Evolutionary conservation across 192 early-diverging fungal species (phyloP), one percentile per base, ranked within the genome.

Genomic region (Linnemannia elongata): DNA sequence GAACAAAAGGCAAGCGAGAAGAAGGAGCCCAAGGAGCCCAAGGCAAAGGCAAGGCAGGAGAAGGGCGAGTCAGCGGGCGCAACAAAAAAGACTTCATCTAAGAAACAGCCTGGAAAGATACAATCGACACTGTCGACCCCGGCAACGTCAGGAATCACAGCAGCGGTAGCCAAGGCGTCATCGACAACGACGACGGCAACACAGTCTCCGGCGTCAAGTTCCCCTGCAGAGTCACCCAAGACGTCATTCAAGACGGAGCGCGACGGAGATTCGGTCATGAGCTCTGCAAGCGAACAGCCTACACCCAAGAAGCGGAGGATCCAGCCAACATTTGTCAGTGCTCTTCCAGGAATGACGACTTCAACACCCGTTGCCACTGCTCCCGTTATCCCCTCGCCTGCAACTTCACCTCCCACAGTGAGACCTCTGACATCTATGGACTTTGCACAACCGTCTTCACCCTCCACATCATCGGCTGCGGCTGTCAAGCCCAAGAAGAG

Each of bases 201-300:
- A 9, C 9, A 38, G 6, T 52, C 42, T 22, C 41, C n/a, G 39
- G 22, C 49, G 39, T 27, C 57, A 18, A 30, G 10, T 33, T 41
- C 66, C 33, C 27, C 77, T 17, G 57, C 22, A 9, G 69, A 66
- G 12, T 66, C 60, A 66, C 30, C 49, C 12, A 85, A 80, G 70
- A 66, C 35, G 0, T 47, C 74, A 7, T 60, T 73, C 72, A 87
- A 87, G 68, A 87, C 69, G 0, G 85, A 87, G 66, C 75, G 80
- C 24, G 85, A 87, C 55, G 85, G 85, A 10, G 85, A 87, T 49
- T 68, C 76, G 22, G 27, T 87, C 20, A 87, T 87, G 85, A 55
- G 57, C 6, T 70, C 71, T 6, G 54, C 71, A 7, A 70, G n/a
- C 12, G 74, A 81, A 1, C 78, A 81, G 24, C 85, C 79, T 27